Conservation (phyloP, 2,329 filamentous ascomycete genomes). For the Diaporthe helianthi region DNA sequence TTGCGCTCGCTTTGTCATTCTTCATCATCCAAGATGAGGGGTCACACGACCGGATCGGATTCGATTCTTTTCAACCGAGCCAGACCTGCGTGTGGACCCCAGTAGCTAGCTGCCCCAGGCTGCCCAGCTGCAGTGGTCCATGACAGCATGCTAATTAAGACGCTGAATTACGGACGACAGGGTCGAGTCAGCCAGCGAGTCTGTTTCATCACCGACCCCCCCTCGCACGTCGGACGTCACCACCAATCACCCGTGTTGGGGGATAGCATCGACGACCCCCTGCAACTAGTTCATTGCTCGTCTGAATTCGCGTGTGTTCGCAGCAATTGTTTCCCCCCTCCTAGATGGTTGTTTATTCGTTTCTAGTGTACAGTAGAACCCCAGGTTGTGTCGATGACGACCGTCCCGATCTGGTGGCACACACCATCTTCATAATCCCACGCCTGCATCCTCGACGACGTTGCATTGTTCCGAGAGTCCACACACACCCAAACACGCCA, state of each 20-base stretch:
- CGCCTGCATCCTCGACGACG: constrained; percentile 12
- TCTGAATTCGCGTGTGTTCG: not conserved
- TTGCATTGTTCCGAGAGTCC: constrained; percentile 19
- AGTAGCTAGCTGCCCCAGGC: not conserved
- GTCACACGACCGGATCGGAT: constrained; percentile 4
- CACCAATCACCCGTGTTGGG: not conserved
- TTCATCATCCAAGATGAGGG: constrained; percentile 14
- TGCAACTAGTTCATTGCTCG: not conserved
- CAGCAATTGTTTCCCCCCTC: not conserved
- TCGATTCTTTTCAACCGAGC: constrained; percentile 13
- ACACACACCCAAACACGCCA: not conserved
- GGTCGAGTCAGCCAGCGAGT: constrained; percentile 17
- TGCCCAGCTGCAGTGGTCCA: no score
- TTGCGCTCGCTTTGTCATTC: not conserved
- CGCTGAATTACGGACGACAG: not conserved
- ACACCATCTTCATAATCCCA: constrained; percentile 1
- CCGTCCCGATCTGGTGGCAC: constrained; percentile 15
- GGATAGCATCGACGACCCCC: not conserved
- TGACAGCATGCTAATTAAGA: not conserved
- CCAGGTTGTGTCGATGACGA: not conserved
- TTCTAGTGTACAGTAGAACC: no score
- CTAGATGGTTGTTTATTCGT: not conserved
- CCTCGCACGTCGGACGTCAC: constrained; percentile 10
- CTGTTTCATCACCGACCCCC: constrained; percentile 17
- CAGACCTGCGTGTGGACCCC: not conserved